Conservation (phyloP, 140 eudicot genomes). For the Stevia rebaudiana region DNA sequence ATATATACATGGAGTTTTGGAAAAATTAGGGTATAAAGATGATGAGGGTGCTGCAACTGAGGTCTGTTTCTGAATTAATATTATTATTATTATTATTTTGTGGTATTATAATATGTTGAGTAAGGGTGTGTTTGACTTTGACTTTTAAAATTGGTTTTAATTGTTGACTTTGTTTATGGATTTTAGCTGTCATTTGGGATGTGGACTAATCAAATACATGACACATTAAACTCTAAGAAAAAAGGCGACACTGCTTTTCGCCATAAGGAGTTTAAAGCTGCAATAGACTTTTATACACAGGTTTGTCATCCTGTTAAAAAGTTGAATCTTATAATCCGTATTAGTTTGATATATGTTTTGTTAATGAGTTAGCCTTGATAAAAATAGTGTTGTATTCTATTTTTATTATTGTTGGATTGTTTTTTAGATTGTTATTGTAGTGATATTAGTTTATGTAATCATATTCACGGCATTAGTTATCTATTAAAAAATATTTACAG, state of each 20-base stretch:
- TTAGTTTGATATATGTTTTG: background rate
- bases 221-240: constrained; percentile 78
- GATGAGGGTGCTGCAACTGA: constrained; percentile 94
- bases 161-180: constrained; percentile 5
- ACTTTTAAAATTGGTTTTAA: background rate
- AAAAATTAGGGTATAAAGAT: constrained; percentile 73
- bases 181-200: constrained; percentile 85
- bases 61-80: constrained; percentile 56
- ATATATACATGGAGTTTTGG: constrained; percentile 72
- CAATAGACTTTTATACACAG: constrained; percentile 82
- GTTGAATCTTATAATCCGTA: background rate
- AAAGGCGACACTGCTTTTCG: constrained; percentile 89
- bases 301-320: constrained; percentile 23
- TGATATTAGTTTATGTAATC: too few relatives aligned
- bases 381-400: too few relatives aligned
- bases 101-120: background rate
- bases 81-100: too few relatives aligned
- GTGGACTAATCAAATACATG: constrained; percentile 99
- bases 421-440: too few relatives aligned
- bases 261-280: constrained; percentile 71
- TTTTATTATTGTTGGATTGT: too few relatives aligned
- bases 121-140: background rate
- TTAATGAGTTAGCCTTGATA: background rate
- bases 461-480: too few relatives aligned
- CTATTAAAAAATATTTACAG: background rate